Evolutionary conservation across 2,329 filamentous ascomycete species (phyloP).

Genomic region (Paecilomyces sp.): DNA sequence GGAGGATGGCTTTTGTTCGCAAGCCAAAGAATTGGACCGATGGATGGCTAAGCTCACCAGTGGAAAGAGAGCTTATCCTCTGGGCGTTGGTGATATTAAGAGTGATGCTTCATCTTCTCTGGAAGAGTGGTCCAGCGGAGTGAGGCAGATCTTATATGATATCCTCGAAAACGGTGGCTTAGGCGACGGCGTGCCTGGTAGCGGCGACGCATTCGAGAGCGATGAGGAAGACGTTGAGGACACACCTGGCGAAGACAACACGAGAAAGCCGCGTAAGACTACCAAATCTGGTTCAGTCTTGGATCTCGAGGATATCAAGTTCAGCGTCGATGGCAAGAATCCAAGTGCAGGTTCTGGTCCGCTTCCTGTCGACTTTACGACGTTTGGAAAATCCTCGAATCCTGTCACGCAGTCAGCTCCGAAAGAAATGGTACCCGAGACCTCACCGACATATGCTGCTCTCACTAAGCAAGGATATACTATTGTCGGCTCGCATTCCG

Average conservation of each 20-base stretch:
- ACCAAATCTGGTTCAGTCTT: conserved; percentile 47
- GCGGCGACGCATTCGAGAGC: conserved; percentile 77
- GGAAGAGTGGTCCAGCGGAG: conserved; percentile 69
- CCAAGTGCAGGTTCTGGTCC: conserved; percentile 24
- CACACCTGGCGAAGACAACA: conserved; percentile 48
- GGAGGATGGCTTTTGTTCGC: conserved; percentile 84
- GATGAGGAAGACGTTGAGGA: conserved; percentile 63
- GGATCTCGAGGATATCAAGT: conserved; percentile 76
- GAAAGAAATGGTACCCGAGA: conserved; percentile 92
- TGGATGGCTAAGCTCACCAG: conserved; percentile 96
- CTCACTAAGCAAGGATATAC: conserved; percentile 95
- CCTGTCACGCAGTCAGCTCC: conserved; percentile 31
- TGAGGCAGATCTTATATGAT: conserved; percentile 63
- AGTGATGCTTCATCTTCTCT: conserved; percentile 61
- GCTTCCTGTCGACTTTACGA: conserved; percentile 77
- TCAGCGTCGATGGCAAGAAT: conserved; percentile 23
- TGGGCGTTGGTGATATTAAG: conserved; percentile 83
- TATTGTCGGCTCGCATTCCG: conserved; percentile 90
- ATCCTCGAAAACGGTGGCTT: conserved; percentile 45
- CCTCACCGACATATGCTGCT: conserved; percentile 78
- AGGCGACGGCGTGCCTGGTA: conserved; percentile 65
- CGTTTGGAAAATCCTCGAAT: conserved; percentile 39
- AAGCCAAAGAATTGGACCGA: conserved; percentile 81
- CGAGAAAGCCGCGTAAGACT: conserved; percentile 42
- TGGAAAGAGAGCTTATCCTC: conserved; percentile 76